Evolutionary conservation across 768 basidiomycete species (phyloP), one percentile per base, ranked within the genome.

Genomic region (Leccinum subgranulosum): DNA sequence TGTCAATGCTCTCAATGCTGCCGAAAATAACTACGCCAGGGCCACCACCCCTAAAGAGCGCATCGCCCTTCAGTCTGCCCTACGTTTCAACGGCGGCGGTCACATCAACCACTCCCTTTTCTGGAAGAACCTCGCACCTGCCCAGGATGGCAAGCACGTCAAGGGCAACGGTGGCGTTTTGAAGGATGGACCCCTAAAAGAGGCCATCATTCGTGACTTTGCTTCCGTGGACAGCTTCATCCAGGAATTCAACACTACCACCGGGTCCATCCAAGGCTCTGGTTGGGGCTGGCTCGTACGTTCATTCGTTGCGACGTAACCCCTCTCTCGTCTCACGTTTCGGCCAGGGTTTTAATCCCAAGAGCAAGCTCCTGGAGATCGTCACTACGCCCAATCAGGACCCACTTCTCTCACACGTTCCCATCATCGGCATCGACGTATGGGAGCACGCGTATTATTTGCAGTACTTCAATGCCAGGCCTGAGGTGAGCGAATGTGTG

Each of bases 401-500:
- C 70, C 94, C 94, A 55, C 83, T 95, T 53, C 78, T 92, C 56
- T 73, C 75, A 47, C 87, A 85, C 67, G 76, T 84, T 49, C 93
- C 94, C 54, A 81, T 97, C 76, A 90, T 96, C 65, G 94, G 94
- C 54, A 84, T 97, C 65, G 94, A 95, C 64, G 86, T 95, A 69
- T 96, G 94, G 94, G 94, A 96, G 77, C 94, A 96, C 68, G 93
- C 92, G 51, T 93, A 94, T 81, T 98, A 97, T 78, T 84, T 97
- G 68, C 94, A 98, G 74, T 98, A 98, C 79, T 85, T 90, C 73
- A 98, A 97, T 75, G 94, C 93, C 67, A 96, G 95, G 81, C 84
- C 78, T 55, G 90, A 92, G 69, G 94, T 96, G 69, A 73, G 94
- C 80, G 29, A 21, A 36, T 36, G 23, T 41, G 10, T 45, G 10